Conservation (phyloP, 2,329 filamentous ascomycete species). For the Chaetomiaceae sp. region DNA sequence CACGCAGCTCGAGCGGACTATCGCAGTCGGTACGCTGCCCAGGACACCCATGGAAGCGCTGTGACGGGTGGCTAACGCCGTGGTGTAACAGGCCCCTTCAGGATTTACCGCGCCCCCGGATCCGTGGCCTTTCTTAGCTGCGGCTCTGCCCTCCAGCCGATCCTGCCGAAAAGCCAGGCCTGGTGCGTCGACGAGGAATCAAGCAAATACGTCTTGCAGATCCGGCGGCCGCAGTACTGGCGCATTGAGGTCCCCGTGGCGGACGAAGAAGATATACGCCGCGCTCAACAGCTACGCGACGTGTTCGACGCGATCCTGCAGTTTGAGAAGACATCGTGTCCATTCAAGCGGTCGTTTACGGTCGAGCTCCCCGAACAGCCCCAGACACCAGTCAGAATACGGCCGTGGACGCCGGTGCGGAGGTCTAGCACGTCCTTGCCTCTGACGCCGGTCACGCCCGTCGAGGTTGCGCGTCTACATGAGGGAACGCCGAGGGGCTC, state of each 20-base stretch:
- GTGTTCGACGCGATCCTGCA: conserved; percentile 68
- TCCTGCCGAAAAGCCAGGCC: conserved; percentile 83
- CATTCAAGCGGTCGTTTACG: conserved; percentile 71
- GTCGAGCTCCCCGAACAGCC: conserved; percentile 66
- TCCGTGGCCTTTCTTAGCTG: conserved; percentile 86
- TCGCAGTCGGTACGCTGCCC: conserved; percentile 59
- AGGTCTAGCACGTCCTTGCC: conserved; percentile 25
- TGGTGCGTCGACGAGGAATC: conserved; percentile 86
- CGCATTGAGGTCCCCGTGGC: conserved; percentile 75
- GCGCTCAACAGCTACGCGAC: conserved; percentile 60
- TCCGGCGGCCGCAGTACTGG: conserved; percentile 79
- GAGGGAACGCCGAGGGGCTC: conserved; percentile 15
- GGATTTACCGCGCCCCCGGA: conserved; percentile 79
- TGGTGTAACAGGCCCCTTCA: conserved; percentile 54
- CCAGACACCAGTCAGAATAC: conserved; percentile 58
- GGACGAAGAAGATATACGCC: conserved; percentile 55
- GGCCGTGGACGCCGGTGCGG: conserved; percentile 58
- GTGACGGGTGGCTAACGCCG: conserved; percentile 10
- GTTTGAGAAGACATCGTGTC: conserved; percentile 84
- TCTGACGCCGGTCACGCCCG: conserved; percentile 23
- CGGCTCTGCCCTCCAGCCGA: conserved; percentile 74
- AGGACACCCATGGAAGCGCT: not conserved
- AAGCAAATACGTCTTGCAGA: conserved; percentile 77
- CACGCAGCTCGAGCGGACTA: conserved; percentile 70
- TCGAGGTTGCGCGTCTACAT: conserved; percentile 17